Conservation (phyloP, 2,329 filamentous ascomycete genomes). For the Zasmidium angulare region DNA sequence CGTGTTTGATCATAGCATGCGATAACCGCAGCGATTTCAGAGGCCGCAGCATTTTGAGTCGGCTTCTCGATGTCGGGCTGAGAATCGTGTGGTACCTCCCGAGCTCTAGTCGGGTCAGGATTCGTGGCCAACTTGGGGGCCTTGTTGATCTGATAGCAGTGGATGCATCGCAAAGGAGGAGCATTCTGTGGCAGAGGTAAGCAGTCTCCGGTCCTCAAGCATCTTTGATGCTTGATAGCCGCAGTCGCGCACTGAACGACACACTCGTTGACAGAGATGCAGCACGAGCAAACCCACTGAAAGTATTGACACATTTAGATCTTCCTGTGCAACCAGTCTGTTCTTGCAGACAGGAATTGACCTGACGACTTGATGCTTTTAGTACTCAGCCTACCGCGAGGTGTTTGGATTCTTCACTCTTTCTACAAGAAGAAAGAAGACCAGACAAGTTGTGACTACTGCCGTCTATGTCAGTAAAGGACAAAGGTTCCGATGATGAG, state of each 20-base stretch:
- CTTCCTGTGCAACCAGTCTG: background rate
- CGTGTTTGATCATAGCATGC: constrained; percentile 11
- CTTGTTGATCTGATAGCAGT: background rate
- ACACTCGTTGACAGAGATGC: background rate
- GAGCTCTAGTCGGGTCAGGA: too few relatives aligned
- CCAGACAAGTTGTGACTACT: background rate
- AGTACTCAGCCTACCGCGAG: background rate
- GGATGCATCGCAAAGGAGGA: background rate
- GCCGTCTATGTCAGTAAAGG: background rate
- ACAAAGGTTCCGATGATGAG: background rate
- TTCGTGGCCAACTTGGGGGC: background rate
- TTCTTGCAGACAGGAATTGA: background rate
- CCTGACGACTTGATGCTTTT: background rate
- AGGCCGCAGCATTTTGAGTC: background rate
- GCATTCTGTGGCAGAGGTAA: background rate
- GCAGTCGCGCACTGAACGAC: background rate
- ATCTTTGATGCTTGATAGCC: background rate
- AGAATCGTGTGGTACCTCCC: too few relatives aligned
- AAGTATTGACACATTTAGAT: background rate
- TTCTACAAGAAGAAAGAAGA: background rate
- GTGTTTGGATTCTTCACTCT: background rate
- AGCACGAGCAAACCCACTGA: background rate
- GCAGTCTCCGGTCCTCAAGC: background rate
- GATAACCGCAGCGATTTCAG: constrained; percentile 6
- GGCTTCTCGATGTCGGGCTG: background rate